Evolutionary conservation across 2,329 filamentous ascomycete species (phyloP).

Genomic region (Exophiala sp.): DNA sequence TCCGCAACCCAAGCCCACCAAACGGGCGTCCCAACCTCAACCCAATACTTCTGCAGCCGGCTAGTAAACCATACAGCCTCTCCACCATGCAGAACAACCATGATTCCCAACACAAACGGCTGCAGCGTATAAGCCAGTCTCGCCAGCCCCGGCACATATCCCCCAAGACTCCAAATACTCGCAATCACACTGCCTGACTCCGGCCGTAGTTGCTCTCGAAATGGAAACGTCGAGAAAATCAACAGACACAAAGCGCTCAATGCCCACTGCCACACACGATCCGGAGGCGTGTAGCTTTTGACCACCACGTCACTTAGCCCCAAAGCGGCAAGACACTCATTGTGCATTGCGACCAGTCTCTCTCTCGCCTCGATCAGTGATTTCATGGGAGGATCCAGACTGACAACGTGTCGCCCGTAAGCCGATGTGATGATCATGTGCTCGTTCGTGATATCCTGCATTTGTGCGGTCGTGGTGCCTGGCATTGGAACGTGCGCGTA

Average conservation of each 20-base stretch:
- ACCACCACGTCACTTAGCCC: constrained; percentile 57
- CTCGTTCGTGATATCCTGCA: constrained; percentile 64
- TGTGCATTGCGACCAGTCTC: constrained; percentile 70
- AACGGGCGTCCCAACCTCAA: constrained; percentile 45
- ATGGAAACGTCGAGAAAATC: constrained; percentile 54
- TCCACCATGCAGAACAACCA: constrained; percentile 61
- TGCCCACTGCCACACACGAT: constrained; percentile 16
- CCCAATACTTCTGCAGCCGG: constrained; percentile 50
- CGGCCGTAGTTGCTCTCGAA: constrained; percentile 52
- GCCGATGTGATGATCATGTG: constrained; percentile 60
- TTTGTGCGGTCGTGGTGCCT: constrained; percentile 44
- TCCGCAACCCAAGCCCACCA: constrained; percentile 56
- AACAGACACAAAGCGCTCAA: constrained; percentile 31
- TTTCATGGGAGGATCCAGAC: constrained; percentile 68
- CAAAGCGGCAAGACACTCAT: constrained; percentile 57
- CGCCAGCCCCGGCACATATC: constrained; percentile 56
- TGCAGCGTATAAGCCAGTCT: constrained; percentile 58
- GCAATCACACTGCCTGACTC: constrained; percentile 47
- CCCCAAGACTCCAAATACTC: constrained; percentile 44
- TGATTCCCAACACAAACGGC: constrained; percentile 54
- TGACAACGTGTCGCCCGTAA: constrained; percentile 49
- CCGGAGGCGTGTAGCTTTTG: constrained; percentile 50
- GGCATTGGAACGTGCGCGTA: constrained; percentile 57
- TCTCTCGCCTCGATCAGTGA: constrained; percentile 64
- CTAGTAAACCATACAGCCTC: constrained; percentile 56